Base-by-base conservation (phyloP, 768 basidiomycete genomes). In the Auricularia cornea region DNA sequence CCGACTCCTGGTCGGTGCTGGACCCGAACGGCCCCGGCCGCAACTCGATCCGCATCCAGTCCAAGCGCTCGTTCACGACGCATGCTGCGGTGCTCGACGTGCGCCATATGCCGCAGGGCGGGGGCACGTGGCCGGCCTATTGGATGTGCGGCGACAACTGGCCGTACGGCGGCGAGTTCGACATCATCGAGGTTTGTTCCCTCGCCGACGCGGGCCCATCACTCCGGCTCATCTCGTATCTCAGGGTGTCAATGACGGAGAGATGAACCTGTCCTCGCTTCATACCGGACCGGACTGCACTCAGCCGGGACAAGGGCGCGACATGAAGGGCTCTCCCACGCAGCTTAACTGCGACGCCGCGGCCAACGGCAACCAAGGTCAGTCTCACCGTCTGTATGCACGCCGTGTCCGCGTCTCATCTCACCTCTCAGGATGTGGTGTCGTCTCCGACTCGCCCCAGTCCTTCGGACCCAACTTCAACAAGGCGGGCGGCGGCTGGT, bases 41-140 rank as follows among this genome's bases (percentile, higher is more conserved):
- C 35, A 79, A 84, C 68, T 84, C 83, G 33, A 81, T 87, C 62
- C 77, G 86, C 48, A 69, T 88, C 54, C 73, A 72, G 63, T 83
- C 83, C 14, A 81, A 82, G 66, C 81, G 82, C 60, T 71, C 76
- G 38, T 87, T 81, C 66, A 77, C 74, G 8, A 83, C 78, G 28
- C 78, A 80, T 33, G 84, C 84, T 60, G 78, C 79, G 40, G 76
- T 86, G 82, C 76, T 83, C 65, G 79, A 85, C 67, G 66, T 85
- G 56, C 70, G 76, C 23, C 84, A 86, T 68, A 86, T 86, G 82
- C 85, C 85, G 14, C 74, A 83, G 66, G 84, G 84, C 10, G 83
- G 83, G 68, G 82, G 79, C 3, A 29, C 54, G 80, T 81, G 61
- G 62, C 78, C 72, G 29, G 31, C 44, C 14, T 61, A 30, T 31